Evolutionary conservation across 176 grass and related monocot genomes (phyloP), one percentile per base, ranked within the genome.

Genomic region (Raddia distichophylla): DNA sequence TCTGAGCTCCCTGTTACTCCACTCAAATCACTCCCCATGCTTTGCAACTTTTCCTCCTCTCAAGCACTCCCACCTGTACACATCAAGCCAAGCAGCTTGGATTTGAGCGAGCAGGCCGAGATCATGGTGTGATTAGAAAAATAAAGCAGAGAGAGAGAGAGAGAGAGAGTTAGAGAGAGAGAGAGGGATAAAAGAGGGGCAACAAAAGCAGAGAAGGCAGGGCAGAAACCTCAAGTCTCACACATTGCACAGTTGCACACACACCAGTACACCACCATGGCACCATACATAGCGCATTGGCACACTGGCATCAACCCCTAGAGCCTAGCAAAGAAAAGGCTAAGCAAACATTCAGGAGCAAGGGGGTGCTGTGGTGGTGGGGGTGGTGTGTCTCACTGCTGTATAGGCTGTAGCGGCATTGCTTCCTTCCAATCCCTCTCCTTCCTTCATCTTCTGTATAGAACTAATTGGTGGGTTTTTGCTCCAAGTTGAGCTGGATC

Each of bases 21-120:
- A 40, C 18, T 19, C n/a, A 22, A 8, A 8, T 64, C 52, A 18
- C 64, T 62, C 83, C 47, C 44, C 37, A 67, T 66, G 64, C 42
- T 15, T 27, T 61, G 20, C 17, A 34, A 15, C 37, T 71, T 71
- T 87, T 48, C 58, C 60, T 77, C 49, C 32, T 54, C 73, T 49
- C 73, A 46, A 75, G 19, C 55, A 50, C 3, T 62, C 43, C 37
- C 40, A 67, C 19, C 65, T 18, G 14, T 5, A 14, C 5, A 3
- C 3, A 74, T 67, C 77, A 66, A 60, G 49, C 42, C 74, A 74
- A 84, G 32, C 52, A 10, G 40, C 72, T 84, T 75, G 47, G 63
- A 46, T 80, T 85, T n/a, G 63, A 19, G 69, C 69, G 76, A 79
- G n/a, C 32, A 69, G 78, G 54, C 71, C 85, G 78, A 44, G 50